Evolutionary conservation across 371 early-diverging fungal species (phyloP), one percentile per base, ranked within the genome.

Genomic region (Smittium mucronatum): DNA sequence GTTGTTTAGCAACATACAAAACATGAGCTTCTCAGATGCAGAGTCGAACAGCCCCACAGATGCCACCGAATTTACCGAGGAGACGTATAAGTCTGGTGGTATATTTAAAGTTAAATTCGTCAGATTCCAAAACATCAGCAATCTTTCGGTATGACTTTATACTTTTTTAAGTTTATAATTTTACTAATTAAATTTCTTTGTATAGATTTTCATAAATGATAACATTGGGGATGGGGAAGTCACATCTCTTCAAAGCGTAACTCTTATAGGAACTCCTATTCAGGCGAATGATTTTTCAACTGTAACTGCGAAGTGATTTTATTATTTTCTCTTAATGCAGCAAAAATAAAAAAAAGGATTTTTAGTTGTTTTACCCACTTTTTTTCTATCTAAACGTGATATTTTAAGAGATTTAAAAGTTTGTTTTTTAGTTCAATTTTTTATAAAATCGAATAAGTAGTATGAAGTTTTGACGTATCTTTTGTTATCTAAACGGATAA

Each of bases 11-110:
- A 96, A 96, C 80, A 84, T 85, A 68, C 75, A 82, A 58, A 84
- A 87, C 17, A 72, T 96, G 57, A 88, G 90, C 21, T 96, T 96
- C 73, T 95, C 94, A 70, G 93, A 93, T 67, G 87, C 84, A 0
- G 93, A 93, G 67, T 77, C 83, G 11, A 78, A 88, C 21, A 74
- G 83, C 64, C 87, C 86, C 63, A 91, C 92, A 1, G 94, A 96
- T 73, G 79, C 75, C 2, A 74, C 94, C 35, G 86, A 84, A 58
- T 73, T 95, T 70, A 79, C 82, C 5, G 83, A 84, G 67, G 81
- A 81, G 32, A 85, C 88, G 64, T 93, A 89, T 73, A 84, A 83
- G 70, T 30, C 17, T 30, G 83, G 81, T 36, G 82, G 87, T 47
- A 75, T 87, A 26, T 83, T 84, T 16, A 83, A 85, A 16, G 83